Evolutionary conservation across 2,329 filamentous ascomycete species (phyloP).

Genomic region (Rachicladosporium sp.): DNA sequence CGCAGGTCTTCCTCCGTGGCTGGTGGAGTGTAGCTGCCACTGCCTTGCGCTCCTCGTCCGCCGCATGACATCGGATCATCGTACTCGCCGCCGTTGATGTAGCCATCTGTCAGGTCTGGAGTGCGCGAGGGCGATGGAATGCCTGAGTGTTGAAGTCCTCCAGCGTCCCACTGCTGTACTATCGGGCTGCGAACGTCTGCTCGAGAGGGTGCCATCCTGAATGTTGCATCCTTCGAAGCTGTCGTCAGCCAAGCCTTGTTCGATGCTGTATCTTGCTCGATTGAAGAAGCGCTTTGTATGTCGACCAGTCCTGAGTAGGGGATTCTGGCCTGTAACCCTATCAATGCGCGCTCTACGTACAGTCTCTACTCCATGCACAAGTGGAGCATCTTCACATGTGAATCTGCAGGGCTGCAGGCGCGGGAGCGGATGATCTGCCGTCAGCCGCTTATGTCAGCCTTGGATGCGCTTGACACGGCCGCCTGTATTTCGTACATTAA

Average conservation of each 20-base stretch:
- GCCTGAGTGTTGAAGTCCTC: too few species aligned
- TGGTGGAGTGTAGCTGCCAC: too few species aligned
- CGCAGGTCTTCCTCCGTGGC: slow-evolving; percentile 36
- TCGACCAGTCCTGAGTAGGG: too few species aligned
- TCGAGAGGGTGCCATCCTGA: slow-evolving; percentile 6
- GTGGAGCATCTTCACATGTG: not conserved
- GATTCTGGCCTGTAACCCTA: too few species aligned
- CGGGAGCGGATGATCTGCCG: not conserved
- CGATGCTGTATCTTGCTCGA: not conserved
- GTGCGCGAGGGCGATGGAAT: too few species aligned
- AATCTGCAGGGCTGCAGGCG: not conserved
- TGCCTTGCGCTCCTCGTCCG: too few species aligned
- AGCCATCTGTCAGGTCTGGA: not conserved
- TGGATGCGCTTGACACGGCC: too few species aligned
- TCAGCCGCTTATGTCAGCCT: not conserved
- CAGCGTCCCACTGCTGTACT: slow-evolving; percentile 17
- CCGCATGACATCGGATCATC: too few species aligned
- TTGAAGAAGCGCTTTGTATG: not conserved
- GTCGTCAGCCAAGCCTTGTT: slow-evolving; percentile 8
- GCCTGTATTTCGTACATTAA: too few species aligned
- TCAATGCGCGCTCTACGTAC: too few species aligned
- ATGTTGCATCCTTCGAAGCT: slow-evolving; percentile 10
- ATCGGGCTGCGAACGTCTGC: slow-evolving; percentile 14
- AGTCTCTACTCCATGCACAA: not conserved
- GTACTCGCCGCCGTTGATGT: slow-evolving; percentile 5